Evolutionary conservation across 331 rosid genomes (phyloP), one percentile per base, ranked within the genome.

Genomic region (Quercus tomentella): DNA sequence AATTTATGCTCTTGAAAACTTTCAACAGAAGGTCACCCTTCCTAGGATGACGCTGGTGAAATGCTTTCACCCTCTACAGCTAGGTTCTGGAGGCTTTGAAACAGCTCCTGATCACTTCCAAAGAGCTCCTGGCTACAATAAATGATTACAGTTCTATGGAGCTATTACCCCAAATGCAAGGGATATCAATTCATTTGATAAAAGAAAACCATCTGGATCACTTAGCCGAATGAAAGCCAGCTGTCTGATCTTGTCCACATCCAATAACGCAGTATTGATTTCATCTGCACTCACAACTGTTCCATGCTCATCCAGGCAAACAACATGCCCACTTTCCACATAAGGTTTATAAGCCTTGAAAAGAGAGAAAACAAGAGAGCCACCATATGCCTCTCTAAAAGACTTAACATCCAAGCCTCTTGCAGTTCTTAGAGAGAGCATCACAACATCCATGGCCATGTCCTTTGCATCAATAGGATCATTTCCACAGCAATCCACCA

Each of bases 191-290:
- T 93, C 98, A 77, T 96, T 91, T 49, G 97, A 96, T 80, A 96
- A 84, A 68, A 96, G 94, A 82, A 96, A 96, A 77, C 99, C 97
- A 69, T 93, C 91, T 28, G 99, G 99, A 75, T 96, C 99, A 80
- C 94, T 90, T 26, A 93, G 89, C 78, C 98, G 83, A 72, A 93
- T 76, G 77, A 84, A 85, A 22, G 89, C 89, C 74, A 85, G 70
- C 31, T 56, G 72, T 51, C 73, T 73, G 49, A 61, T 72, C 58
- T 63, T 51, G 57, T 83, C 76, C 51, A 84, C 58, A 33, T 87
- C 30, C 20, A 70, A 61, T 5, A 33, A 69, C 76, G 73, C 72
- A 72, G 76, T 25, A 16, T 55, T 30, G 21, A 85, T 73, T 41
- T 96, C 89, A 30, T 87, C 92, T 28, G 78, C 79, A 51, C 81